Conservation (phyloP, 2,329 filamentous ascomycete genomes). For the Diaporthe vaccinii region DNA sequence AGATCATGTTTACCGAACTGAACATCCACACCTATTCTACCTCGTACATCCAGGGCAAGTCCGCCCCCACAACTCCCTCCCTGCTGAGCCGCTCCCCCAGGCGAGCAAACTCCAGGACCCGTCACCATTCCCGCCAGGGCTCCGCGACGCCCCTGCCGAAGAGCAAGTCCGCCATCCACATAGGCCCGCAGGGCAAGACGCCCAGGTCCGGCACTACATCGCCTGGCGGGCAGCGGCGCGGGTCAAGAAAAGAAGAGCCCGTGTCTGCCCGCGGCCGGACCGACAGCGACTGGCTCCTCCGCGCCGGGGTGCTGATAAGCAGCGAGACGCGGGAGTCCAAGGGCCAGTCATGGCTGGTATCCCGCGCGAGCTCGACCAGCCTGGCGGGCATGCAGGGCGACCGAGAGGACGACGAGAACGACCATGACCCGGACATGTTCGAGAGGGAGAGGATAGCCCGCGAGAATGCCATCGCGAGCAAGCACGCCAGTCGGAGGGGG, state of each 20-base stretch:
- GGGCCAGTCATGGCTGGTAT: conserved; percentile 78
- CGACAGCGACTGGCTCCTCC: conserved; percentile 75
- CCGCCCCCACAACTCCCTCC: conserved; percentile 74
- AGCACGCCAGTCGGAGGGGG: conserved; percentile 61
- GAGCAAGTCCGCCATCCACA: conserved; percentile 74
- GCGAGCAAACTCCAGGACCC: conserved; percentile 56
- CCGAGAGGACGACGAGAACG: conserved; percentile 54
- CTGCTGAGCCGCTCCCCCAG: conserved; percentile 71
- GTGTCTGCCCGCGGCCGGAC: conserved; percentile 52
- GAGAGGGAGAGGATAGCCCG: conserved; percentile 53
- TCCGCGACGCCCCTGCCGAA: conserved; percentile 60
- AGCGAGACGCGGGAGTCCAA: conserved; percentile 75
- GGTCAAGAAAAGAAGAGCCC: conserved; percentile 46
- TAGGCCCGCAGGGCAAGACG: conserved; percentile 50
- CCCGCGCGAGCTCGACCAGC: conserved; percentile 74
- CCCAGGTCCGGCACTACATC: conserved; percentile 39
- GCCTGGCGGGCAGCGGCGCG: conserved; percentile 44
- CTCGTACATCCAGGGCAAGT: conserved; percentile 73
- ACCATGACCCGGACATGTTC: conserved; percentile 42
- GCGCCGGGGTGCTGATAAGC: conserved; percentile 73
- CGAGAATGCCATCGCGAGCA: conserved; percentile 55
- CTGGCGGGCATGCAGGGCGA: conserved; percentile 66
- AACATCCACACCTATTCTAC: conserved; percentile 49
- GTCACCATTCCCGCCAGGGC: conserved; percentile 57
- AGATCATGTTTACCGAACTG: conserved; percentile 58